Evolutionary conservation across 2,329 filamentous ascomycete genomes (phyloP).

Genomic region (Chaetoscypha palmicola): DNA sequence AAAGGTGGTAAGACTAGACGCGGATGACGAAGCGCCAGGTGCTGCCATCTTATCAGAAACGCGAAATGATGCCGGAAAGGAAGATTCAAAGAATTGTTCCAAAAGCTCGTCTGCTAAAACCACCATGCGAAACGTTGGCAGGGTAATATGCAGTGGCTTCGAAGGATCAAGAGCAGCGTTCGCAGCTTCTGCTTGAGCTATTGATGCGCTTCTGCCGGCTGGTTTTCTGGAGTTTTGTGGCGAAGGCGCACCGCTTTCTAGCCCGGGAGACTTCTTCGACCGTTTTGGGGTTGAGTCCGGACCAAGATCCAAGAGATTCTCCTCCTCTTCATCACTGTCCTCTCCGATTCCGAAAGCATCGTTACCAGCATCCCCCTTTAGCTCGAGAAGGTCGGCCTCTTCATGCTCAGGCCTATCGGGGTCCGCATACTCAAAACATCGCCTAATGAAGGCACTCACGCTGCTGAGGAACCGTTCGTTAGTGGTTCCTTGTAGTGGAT

Average conservation of each 20-base stretch:
- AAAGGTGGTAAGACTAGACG: slow-evolving; percentile 77
- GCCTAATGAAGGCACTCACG: slow-evolving; percentile 88
- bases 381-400: slow-evolving; percentile 30
- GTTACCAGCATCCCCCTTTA: slow-evolving; percentile 30
- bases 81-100: slow-evolving; percentile 95
- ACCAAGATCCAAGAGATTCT: slow-evolving; percentile 56
- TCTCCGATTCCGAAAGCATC: slow-evolving; percentile 70
- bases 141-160: slow-evolving; percentile 88
- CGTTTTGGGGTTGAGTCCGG: slow-evolving; percentile 30
- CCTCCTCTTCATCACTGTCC: slow-evolving; percentile 53
- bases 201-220: slow-evolving; percentile 41
- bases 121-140: slow-evolving; percentile 98
- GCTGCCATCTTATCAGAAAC: slow-evolving; percentile 57
- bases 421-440: slow-evolving; percentile 97
- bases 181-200: slow-evolving; percentile 65
- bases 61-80: slow-evolving; percentile 88
- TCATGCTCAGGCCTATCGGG: slow-evolving; percentile 69
- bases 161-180: slow-evolving; percentile 89
- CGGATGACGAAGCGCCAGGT: slow-evolving; percentile 39
- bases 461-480: slow-evolving; percentile 89
- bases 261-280: slow-evolving; percentile 26
- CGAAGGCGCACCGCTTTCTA: slow-evolving; percentile 20
- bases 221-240: slow-evolving; percentile 7
- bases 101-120: slow-evolving; percentile 91
- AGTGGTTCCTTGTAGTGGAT: slow-evolving; percentile 46